Evolutionary conservation across 2,329 filamentous ascomycete species (phyloP).

Genomic region (Ceratocystis cacaofunesta): DNA sequence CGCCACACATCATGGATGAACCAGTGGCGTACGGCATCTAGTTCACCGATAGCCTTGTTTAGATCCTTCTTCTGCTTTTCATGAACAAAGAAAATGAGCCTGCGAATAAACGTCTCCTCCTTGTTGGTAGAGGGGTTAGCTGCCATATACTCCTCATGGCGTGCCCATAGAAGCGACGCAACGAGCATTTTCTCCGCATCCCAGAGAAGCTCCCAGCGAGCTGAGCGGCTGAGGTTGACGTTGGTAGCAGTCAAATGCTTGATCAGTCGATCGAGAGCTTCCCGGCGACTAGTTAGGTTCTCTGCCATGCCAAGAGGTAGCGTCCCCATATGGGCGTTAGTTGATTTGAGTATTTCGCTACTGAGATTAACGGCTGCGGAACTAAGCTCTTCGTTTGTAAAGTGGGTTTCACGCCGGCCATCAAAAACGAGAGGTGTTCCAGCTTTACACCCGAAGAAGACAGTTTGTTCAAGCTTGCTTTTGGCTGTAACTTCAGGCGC

Average conservation of each 20-base stretch:
- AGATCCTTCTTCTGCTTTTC: conserved; percentile 59
- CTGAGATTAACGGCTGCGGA: conserved; percentile 66
- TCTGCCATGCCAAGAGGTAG: conserved; percentile 64
- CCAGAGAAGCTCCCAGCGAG: conserved; percentile 70
- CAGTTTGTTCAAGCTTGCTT: conserved; percentile 82
- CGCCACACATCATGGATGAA: conserved; percentile 63
- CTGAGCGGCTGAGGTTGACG: conserved; percentile 47
- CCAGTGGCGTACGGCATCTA: conserved; percentile 71
- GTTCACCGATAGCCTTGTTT: conserved; percentile 49
- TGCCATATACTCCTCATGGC: conserved; percentile 55
- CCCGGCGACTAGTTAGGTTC: conserved; percentile 58
- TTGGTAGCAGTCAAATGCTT: conserved; percentile 52
- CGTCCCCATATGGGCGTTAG: conserved; percentile 57
- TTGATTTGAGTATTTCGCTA: conserved; percentile 64
- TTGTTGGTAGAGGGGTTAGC: conserved; percentile 44
- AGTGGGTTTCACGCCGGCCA: conserved; percentile 49
- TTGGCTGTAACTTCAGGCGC: conserved; percentile 59
- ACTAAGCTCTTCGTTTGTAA: conserved; percentile 55
- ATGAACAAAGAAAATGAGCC: conserved; percentile 59
- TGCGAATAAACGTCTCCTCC: conserved; percentile 29
- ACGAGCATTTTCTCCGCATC: conserved; percentile 83
- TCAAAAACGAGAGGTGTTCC: conserved; percentile 83
- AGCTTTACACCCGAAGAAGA: conserved; percentile 73
- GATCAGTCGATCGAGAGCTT: conserved; percentile 62
- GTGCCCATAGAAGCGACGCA: conserved; percentile 63